phyloP scores from a whole-genome alignment of 73 alveolate species.

The Paramecium biaurelia region DNA sequence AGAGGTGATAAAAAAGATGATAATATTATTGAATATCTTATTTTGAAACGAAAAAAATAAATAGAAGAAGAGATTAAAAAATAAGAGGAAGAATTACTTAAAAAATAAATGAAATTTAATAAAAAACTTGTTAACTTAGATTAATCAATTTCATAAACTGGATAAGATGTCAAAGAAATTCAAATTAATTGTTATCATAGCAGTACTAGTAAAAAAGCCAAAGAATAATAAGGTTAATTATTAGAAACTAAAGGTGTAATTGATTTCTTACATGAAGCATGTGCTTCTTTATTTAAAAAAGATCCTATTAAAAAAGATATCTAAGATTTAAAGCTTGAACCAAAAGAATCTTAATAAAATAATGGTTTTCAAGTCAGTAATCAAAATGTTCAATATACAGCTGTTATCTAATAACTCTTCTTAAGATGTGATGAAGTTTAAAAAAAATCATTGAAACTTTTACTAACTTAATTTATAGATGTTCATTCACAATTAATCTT shows the following conservation, averaged over 20 bases:
- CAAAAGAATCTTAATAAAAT: constrained; percentile 35
- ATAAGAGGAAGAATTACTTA: constrained; percentile 57
- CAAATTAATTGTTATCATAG: constrained; percentile 55
- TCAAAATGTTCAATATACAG: constrained; percentile 13
- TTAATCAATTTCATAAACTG: constrained; percentile 21
- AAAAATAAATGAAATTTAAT: constrained; percentile 53
- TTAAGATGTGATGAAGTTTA: constrained; percentile 65
- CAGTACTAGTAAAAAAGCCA: constrained; percentile 57
- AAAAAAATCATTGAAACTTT: constrained; percentile 55
- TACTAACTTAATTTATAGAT: constrained; percentile 39
- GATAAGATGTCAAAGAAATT: constrained; percentile 60
- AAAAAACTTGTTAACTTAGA: constrained; percentile 48
- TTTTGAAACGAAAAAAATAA: constrained; percentile 36
- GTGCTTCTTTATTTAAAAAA: constrained; percentile 57
- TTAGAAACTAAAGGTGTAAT: constrained; percentile 60
- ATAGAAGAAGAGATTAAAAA: constrained; percentile 55
- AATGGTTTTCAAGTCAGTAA: constrained; percentile 22
- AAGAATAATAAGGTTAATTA: constrained; percentile 58
- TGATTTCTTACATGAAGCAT: constrained; percentile 59
- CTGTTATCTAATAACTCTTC: constrained; percentile 20
- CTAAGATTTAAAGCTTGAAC: constrained; percentile 27
- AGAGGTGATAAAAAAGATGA: constrained; percentile 59
- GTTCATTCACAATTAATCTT: constrained; percentile 34
- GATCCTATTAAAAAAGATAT: constrained; percentile 56
- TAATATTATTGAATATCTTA: constrained; percentile 55